A percentile compares a stretch with the other conserved stretches of the same genome.
These are phyloP conservation scores for Leccinum solheimii DNA, from an alignment of 1,284 basidiomycete species.

Conservation along the genomic window DNA sequence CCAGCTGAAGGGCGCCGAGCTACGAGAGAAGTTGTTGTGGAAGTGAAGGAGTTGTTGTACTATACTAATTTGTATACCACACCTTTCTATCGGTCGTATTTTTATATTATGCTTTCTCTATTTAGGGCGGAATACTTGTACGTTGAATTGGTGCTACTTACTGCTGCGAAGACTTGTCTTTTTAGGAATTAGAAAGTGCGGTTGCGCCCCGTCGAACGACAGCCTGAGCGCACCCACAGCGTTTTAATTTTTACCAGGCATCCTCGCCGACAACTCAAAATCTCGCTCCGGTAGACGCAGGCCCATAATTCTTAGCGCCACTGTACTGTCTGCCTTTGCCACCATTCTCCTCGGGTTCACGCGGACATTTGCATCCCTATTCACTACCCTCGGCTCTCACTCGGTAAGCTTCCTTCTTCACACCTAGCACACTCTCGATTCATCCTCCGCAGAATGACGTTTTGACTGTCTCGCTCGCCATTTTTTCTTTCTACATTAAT, in stretches of 20 bases:
- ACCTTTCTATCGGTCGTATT: too few species aligned
- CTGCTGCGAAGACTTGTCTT: too few species aligned
- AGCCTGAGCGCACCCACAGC: too few species aligned
- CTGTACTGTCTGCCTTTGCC: constrained; percentile 65
- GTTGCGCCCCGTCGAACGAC: too few species aligned
- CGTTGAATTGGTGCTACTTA: too few species aligned
- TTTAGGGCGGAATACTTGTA: too few species aligned
- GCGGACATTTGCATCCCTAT: constrained; percentile 64
- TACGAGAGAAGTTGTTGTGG: too few species aligned
- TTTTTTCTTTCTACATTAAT: constrained; percentile 88
- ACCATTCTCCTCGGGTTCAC: constrained; percentile 89
- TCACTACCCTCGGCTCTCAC: constrained; percentile 44
- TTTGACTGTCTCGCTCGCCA: constrained; percentile 77
- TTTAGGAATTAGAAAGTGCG: too few species aligned
- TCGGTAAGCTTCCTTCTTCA: constrained; percentile 33
- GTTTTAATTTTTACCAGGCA: constrained; percentile 41
- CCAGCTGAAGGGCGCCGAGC: too few species aligned
- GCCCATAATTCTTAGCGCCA: constrained; percentile 81
- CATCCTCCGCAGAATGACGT: constrained; percentile 50
- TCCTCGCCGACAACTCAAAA: constrained; percentile 85
- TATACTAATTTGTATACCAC: too few species aligned
- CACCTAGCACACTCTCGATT: background rate
- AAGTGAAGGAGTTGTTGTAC: too few species aligned
- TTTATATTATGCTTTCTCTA: too few species aligned
- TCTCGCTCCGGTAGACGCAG: constrained; percentile 82